Base-by-base conservation (phyloP, 2,329 filamentous ascomycete species). In the Escovopsis sp. region DNA sequence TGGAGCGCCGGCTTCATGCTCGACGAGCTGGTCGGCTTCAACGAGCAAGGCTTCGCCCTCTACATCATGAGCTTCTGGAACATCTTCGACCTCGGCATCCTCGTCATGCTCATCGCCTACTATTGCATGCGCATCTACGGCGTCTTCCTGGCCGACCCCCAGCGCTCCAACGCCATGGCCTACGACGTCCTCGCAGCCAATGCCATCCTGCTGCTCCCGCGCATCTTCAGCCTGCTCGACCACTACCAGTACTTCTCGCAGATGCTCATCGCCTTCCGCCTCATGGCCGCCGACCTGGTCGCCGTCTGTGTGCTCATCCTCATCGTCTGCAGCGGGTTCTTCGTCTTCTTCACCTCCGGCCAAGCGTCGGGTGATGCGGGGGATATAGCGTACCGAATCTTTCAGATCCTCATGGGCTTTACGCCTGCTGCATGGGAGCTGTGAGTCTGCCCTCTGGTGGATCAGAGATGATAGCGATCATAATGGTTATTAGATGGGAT, bases 1-100 rank as follows among this genome's bases (percentile, higher is more conserved):
- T 96, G 88, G 87, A 93, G 85, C 51, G 84, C 85, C 18, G 88
- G 88, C 1, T 94, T 92, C 56, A 93, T 94, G 85, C 72, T 94
- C 23, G 88, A 94, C 49, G 88, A 94, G 57, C 71, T 96, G 16
- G 86, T 94, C 14, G 87, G 87, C 10, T 94, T 94, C 65, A 94
- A 87, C 45, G 88, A 96, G 55, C 86, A 94, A 57, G 88, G 88
- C 3, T 94, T 94, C 54, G 87, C 86, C 27, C 71, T 96, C 21
- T 96, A 94, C 58, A 84, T 94, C 49, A 88, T 94, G 76, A 93
- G 85, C 54, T 90, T 94, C 55, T 94, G 88, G 88, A 94, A 94
- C 55, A 75, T 87, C 27, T 94, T 94, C 55, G 88, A 94, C 51
- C 64, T 94, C 27, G 87, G 87, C 8, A 94, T 94, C 35, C 61